Evolutionary conservation across 306 rosid species (phyloP), one percentile per base, ranked within the genome.

Genomic region (Pueraria montana): DNA sequence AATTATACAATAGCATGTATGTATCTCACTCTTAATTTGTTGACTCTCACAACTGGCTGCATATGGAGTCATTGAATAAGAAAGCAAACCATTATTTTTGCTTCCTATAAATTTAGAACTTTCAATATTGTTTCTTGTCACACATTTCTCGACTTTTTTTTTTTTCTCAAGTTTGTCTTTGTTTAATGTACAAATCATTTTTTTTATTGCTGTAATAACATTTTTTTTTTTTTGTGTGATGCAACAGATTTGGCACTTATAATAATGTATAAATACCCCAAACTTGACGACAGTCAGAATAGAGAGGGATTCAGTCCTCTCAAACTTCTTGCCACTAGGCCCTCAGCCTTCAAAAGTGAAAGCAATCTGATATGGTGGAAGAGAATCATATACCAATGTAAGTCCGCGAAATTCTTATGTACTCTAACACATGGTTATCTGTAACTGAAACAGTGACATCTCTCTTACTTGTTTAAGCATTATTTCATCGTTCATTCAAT

Each of bases 161-260:
- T 27, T 27, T 27, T 3, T 27, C 30, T 27, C 30, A 27, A 1
- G 3, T 27, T 27, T 27, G 30, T 27, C 30, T 27, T 27, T 27
- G 30, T 27, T 27, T 27, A 27, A 27, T 27, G 30, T 27, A 27
- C 30, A 27, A 1, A 27, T 27, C 30, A 27, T 1, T 27, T 27
- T 27, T 27, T 1, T 27, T 27, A 3, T 27, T 48, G 4, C 6
- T 27, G 30, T 27, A 27, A 27, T 27, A 3, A 27, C 30, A 1
- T 1, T 27, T 27, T 27, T 27, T 1, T n/a, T 40, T 12, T 17
- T 43, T 17, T 23, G n/a, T 58, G 18, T 50, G 67, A 2, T 48
- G 49, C 58, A 61, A 56, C 83, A 85, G 88, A 77, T 76, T 70
- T 85, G 80, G 88, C 88, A 1, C 13, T 81, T 40, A 65, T 77